A percentile compares a stretch with the other conserved stretches of the same genome.
Evolutionary conservation across 2,329 filamentous ascomycete species (phyloP).

Genomic region (Penicillium sp.): DNA sequence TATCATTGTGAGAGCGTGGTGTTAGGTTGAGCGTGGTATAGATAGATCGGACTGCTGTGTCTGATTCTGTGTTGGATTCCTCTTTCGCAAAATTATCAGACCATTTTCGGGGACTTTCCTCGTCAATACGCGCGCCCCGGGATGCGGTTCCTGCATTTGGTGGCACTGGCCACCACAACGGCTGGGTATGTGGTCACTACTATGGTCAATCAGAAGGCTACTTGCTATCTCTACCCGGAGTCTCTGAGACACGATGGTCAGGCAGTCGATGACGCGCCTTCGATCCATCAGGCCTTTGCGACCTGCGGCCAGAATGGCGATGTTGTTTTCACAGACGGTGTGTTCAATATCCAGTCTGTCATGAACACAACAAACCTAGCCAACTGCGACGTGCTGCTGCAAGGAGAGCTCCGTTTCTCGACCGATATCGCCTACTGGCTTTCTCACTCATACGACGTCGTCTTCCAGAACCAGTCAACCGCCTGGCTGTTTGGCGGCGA

Average conservation of each 20-base stretch:
- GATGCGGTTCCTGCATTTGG: constrained; percentile 5
- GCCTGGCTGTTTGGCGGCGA: constrained; percentile 59
- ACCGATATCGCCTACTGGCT: constrained; percentile 57
- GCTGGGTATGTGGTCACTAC: constrained; percentile 18
- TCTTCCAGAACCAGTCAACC: constrained; percentile 59
- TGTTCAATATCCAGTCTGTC: constrained; percentile 21
- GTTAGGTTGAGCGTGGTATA: too few relatives aligned
- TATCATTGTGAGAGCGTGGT: not conserved
- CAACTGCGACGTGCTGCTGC: constrained; percentile 31
- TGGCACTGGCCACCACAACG: constrained; percentile 7
- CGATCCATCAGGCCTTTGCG: constrained; percentile 31
- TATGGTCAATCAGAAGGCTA: constrained; percentile 11
- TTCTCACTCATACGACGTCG: constrained; percentile 52
- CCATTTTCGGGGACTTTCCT: too few relatives aligned
- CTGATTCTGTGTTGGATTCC: too few relatives aligned
- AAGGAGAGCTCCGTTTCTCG: constrained; percentile 41
- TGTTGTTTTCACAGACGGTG: constrained; percentile 24
- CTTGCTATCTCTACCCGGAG: constrained; percentile 25
- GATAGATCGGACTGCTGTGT: too few relatives aligned
- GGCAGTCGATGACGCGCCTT: constrained; percentile 24
- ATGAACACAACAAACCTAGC: constrained; percentile 22
- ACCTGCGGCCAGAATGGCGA: constrained; percentile 30
- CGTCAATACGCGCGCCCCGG: not conserved
- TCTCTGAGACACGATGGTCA: constrained; percentile 20
- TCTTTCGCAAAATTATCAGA: too few relatives aligned